phyloP scores from a whole-genome alignment of 1,284 basidiomycete species.

The Fomitiporia mediterranea region DNA sequence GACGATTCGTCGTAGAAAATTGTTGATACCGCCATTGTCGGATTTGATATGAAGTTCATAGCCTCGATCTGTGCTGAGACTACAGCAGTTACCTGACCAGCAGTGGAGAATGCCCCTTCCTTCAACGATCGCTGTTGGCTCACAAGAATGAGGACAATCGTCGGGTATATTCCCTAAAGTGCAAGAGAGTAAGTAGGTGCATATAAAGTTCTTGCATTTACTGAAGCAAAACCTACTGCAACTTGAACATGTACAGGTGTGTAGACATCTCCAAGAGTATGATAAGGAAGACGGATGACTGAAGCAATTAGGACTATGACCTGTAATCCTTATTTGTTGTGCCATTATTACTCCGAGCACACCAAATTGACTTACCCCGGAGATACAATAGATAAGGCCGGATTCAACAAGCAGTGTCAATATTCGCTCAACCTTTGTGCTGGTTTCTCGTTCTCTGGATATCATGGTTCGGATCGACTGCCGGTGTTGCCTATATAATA shows the following conservation, averaged over 20 bases:
- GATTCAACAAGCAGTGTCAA: slow-evolving; percentile 8
- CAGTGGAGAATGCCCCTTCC: neutral
- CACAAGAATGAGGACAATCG: slow-evolving; percentile 1
- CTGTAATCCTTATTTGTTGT: too few species aligned
- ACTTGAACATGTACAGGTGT: slow-evolving; percentile 8
- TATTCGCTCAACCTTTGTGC: slow-evolving; percentile 7
- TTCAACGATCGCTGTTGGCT: slow-evolving; percentile 5
- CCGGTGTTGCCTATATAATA: neutral
- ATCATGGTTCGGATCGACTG: neutral
- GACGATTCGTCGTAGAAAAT: neutral
- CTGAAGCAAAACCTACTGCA: neutral
- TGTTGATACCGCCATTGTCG: neutral
- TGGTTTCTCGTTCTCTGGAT: neutral
- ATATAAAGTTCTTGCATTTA: neutral
- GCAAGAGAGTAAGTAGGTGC: neutral
- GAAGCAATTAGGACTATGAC: neutral
- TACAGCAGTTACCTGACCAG: neutral
- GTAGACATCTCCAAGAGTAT: slow-evolving; percentile 3
- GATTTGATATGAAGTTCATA: neutral
- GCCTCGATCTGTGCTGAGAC: neutral
- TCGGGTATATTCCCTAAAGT: slow-evolving; percentile 2
- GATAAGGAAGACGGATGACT: neutral
- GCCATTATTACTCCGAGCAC: too few species aligned
- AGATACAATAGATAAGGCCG: slow-evolving; percentile 5
- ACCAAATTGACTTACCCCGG: neutral